Evolutionary conservation across 352 stramenopile species (phyloP).

Genomic region (Thalassiosira sp.): DNA sequence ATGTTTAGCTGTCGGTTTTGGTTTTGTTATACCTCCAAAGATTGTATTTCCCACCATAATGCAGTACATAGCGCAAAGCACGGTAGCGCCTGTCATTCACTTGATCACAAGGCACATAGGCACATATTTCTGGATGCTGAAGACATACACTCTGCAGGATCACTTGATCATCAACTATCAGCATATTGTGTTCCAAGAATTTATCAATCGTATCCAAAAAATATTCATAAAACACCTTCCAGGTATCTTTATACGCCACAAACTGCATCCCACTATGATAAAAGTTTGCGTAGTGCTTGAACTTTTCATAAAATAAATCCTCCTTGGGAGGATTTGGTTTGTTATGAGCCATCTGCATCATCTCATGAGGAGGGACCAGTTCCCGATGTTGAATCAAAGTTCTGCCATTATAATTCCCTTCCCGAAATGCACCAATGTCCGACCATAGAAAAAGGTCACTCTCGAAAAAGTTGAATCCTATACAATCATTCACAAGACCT

Average conservation of each 20-base stretch:
- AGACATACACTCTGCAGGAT: conserved; percentile 56
- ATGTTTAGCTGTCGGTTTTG: not conserved
- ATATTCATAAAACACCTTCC: conserved; percentile 54
- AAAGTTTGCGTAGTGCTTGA: conserved; percentile 48
- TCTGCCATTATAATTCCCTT: conserved; percentile 43
- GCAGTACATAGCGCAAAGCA: conserved; percentile 50
- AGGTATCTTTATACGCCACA: conserved; percentile 47
- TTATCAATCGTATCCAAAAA: conserved; percentile 55
- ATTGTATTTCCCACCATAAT: conserved; percentile 42
- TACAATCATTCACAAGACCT: conserved; percentile 47
- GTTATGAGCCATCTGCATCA: conserved; percentile 61
- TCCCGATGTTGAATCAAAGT: conserved; percentile 43
- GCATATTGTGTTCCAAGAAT: conserved; percentile 57
- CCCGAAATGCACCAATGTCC: conserved; percentile 65
- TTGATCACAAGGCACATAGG: conserved; percentile 45
- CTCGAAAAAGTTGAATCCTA: conserved; percentile 55
- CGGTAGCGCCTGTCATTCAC: conserved; percentile 64
- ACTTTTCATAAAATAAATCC: conserved; percentile 59
- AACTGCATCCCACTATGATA: conserved; percentile 61
- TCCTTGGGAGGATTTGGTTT: conserved; percentile 31
- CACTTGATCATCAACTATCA: conserved; percentile 69
- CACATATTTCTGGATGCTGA: conserved; percentile 55
- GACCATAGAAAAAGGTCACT: conserved; percentile 61
- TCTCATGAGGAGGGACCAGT: conserved; percentile 44
- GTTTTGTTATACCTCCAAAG: conserved; percentile 28